Conservation (phyloP, 2,329 filamentous ascomycete genomes). For the Sporothrix curviconia region DNA sequence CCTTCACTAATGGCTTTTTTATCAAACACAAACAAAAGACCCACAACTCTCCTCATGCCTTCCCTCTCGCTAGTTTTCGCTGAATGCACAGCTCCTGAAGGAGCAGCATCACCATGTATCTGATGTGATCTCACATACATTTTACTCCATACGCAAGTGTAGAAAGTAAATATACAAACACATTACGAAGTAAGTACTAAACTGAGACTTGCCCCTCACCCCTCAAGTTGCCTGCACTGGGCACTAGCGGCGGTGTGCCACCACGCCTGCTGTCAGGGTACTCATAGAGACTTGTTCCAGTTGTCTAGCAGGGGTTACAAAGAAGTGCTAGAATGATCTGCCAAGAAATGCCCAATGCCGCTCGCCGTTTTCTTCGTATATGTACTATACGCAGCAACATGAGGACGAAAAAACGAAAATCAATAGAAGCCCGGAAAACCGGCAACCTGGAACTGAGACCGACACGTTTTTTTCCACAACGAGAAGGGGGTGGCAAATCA, state of each 20-base stretch:
- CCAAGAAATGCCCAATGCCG: background rate
- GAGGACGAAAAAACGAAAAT: background rate
- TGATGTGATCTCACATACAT: background rate
- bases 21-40: no score
- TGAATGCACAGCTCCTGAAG: no score
- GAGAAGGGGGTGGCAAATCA: background rate
- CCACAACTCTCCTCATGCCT: no score
- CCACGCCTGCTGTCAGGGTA: no score
- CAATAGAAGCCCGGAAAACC: background rate
- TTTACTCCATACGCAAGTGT: no score
- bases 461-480: background rate
- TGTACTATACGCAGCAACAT: no score
- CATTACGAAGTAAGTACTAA: background rate
- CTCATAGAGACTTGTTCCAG: background rate
- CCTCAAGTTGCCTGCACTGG: no score
- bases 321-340: background rate
- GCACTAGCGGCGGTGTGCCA: conserved; percentile 1
- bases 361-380: no score
- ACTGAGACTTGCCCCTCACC: no score
- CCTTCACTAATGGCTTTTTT: no score
- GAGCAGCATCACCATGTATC: no score
- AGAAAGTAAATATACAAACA: background rate
- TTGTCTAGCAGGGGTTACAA: background rate
- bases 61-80: no score
- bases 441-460: background rate